Evolutionary conservation across 805 yeast genomes (phyloP), one percentile per base, ranked within the genome.

Genomic region (Wickerhamomyces mucosus): DNA sequence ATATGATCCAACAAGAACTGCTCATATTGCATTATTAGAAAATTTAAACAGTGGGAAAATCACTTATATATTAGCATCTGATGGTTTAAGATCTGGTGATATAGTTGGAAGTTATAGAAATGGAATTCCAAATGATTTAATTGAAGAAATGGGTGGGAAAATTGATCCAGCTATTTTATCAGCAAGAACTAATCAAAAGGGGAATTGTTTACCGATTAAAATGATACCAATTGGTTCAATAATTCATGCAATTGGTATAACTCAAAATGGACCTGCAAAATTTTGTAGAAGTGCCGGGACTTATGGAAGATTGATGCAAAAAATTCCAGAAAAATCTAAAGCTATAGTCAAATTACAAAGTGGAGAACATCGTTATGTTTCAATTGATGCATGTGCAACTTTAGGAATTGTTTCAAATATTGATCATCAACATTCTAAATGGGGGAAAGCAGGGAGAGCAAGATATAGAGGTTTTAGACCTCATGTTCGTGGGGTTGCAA

Each of bases 371-470:
- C 78, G 98, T 50, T 86, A 82, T 47, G 82, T 92, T 17, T 70
- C 82, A 32, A 53, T 85, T 35, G 80, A 83, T 33, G 84, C 95
- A 17, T 83, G 89, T 58, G 97, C 97, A 15, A 86, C 97, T 1
- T 66, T 92, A 40, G 98, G 98, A 21, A 72, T 83, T 30, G 94
- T 86, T 10, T 85, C 96, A 12, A 92, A 92, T 56, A 73, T 84
- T 32, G 96, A 86, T 45, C 96, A 89, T 60, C 92, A 82, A 61
- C 83, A 84, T 45, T 72, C 75, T 41, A 72, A 82, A 37, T 72
- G 85, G 63, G 98, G 98, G 69, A 92, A 92, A 58, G 98, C 98
- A 16, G 98, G 98, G 50, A 75, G 96, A 59, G 68, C 79, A 32
- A 78, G 98, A 56, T 79, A 86, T 68, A 65, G 81, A 53, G 98